These are phyloP conservation scores for Geotrichum citri-aurantii DNA, from an alignment of 1,139 yeast species.

Conservation along the genomic window DNA sequence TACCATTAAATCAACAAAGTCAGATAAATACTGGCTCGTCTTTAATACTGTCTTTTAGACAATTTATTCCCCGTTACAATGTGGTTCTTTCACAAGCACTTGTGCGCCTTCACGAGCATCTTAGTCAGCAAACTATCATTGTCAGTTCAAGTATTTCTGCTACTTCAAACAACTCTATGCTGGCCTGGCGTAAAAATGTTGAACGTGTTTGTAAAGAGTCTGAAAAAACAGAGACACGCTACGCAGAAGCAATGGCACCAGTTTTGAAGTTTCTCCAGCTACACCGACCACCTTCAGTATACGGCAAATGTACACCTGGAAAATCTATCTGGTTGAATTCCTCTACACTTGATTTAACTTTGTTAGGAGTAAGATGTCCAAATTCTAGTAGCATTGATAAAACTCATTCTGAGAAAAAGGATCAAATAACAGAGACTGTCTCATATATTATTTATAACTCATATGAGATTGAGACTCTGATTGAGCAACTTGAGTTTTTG, in stretches of 20 bases:
- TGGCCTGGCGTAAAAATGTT: not conserved
- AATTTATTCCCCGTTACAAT: not conserved
- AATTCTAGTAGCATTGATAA: not conserved
- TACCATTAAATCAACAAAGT: not conserved
- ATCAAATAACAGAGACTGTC: not conserved
- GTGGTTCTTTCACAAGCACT: not conserved
- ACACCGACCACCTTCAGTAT: not conserved
- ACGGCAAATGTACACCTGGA: not conserved
- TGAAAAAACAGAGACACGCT: not conserved
- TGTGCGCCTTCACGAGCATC: not conserved
- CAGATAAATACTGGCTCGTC: not conserved
- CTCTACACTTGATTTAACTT: not conserved
- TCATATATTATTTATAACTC: not conserved
- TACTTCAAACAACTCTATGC: not conserved
- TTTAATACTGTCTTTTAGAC: not conserved
- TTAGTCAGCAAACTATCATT: not conserved
- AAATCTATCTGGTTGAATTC: not conserved
- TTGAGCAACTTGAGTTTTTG: not conserved
- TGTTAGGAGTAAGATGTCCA: not conserved
- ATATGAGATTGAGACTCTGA: not conserved
- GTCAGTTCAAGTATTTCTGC: not conserved
- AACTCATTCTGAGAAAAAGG: not conserved
- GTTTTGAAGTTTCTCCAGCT: not conserved
- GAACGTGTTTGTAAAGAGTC: not conserved
- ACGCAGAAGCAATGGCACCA: not conserved